Evolutionary conservation across 345 rosid species (phyloP).

Genomic region (Geranium rotundifolium): DNA sequence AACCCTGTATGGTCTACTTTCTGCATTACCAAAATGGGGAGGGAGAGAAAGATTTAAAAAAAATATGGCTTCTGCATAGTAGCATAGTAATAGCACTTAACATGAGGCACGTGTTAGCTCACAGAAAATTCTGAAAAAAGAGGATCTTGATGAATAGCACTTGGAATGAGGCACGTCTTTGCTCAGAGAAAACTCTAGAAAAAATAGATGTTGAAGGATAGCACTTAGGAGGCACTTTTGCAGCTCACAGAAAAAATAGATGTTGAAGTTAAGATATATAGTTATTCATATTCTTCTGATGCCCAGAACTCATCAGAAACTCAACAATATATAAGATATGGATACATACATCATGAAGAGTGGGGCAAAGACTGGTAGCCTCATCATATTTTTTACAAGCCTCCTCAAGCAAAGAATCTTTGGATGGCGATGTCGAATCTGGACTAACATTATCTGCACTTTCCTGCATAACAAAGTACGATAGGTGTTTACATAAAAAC

Average conservation of each 20-base stretch:
- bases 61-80: no score
- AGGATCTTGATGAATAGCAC: no score
- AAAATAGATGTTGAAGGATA: no score
- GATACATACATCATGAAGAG: conserved; percentile 82
- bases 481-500: background rate
- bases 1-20: background rate
- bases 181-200: no score
- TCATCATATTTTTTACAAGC: conserved; percentile 96
- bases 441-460: conserved; percentile 89
- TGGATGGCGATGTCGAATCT: conserved; percentile 89
- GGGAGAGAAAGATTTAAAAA: no score
- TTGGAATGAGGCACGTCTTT: no score
- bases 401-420: conserved; percentile 93
- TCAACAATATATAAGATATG: conserved; percentile 7
- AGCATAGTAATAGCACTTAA: no score
- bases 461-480: conserved; percentile 42
- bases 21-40: no score
- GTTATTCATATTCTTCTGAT: background rate
- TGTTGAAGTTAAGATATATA: background rate
- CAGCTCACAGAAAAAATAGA: no score
- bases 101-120: background rate
- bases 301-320: background rate
- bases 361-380: conserved; percentile 82
- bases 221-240: no score
- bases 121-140: background rate